phyloP scores from a whole-genome alignment of 306 rosid species.

The Trichosanthes cucumerina region DNA sequence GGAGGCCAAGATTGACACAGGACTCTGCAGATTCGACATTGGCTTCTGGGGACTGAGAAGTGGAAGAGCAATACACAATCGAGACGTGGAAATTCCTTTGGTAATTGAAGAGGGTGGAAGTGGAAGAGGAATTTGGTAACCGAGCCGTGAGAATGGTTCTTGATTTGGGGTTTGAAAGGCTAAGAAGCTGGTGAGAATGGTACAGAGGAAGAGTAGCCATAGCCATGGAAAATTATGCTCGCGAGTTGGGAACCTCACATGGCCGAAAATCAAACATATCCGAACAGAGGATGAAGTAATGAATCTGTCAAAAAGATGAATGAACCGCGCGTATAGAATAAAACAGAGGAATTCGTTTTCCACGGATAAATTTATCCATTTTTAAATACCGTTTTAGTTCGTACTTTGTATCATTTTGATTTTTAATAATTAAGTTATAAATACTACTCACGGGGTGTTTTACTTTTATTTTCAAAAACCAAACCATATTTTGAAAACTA shows the following conservation, averaged over 20 bases:
- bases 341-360: background rate
- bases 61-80: slow-evolving; percentile 39
- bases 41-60: slow-evolving; percentile 63
- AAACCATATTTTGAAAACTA: too few relatives aligned
- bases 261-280: background rate
- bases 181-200: slow-evolving; percentile 27
- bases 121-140: slow-evolving; percentile 6
- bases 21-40: slow-evolving; percentile 60
- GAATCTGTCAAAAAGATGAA: background rate
- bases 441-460: too few relatives aligned
- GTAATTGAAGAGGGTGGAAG: slow-evolving; percentile 17
- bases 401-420: too few relatives aligned
- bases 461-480: too few relatives aligned
- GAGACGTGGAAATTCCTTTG: slow-evolving; percentile 20
- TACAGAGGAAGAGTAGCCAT: slow-evolving; percentile 39
- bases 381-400: too few relatives aligned
- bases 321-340: background rate
- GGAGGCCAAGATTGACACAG: slow-evolving; percentile 77
- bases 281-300: background rate
- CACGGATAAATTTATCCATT: background rate
- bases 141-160: slow-evolving; percentile 19
- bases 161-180: slow-evolving; percentile 35
- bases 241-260: background rate
- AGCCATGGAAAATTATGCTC: slow-evolving; percentile 33
- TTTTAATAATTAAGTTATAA: too few relatives aligned